Evolutionary conservation across 805 yeast species (phyloP).

Genomic region (Nakazawaea laoshanensis): DNA sequence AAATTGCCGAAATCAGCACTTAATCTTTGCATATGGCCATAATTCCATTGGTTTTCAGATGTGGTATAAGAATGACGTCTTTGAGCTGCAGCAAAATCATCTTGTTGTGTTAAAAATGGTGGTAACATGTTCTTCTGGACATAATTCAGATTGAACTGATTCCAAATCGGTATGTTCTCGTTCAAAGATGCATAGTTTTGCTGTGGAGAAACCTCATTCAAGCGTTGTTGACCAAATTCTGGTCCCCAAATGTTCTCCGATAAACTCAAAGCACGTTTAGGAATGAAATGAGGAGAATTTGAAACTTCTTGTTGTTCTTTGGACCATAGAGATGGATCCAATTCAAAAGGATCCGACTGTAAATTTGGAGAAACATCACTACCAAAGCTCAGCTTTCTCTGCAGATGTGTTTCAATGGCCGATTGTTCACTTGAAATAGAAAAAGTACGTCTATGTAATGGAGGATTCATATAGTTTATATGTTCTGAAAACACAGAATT

Average conservation of each 20-base stretch:
- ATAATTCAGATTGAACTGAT: too few relatives aligned
- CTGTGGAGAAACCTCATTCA: slow-evolving; percentile 6
- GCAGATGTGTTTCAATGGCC: slow-evolving; percentile 6
- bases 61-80: too few relatives aligned
- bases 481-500: slow-evolving; percentile 5
- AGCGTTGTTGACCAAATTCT: slow-evolving; percentile 7
- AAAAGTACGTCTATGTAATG: slow-evolving; percentile 4
- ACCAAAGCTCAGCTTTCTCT: not conserved
- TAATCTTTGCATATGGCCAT: slow-evolving; percentile 6
- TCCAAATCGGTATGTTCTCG: too few relatives aligned
- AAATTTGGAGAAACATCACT: slow-evolving; percentile 7
- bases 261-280: slow-evolving; percentile 16
- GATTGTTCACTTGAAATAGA: slow-evolving; percentile 10
- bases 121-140: too few relatives aligned
- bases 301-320: too few relatives aligned
- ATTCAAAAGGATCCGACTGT: slow-evolving; percentile 7
- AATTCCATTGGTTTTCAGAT: too few relatives aligned
- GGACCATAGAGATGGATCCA: slow-evolving; percentile 10
- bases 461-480: too few relatives aligned
- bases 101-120: too few relatives aligned
- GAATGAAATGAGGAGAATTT: too few relatives aligned
- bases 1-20: slow-evolving; percentile 7
- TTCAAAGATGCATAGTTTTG: not conserved
- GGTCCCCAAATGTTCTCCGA: slow-evolving; percentile 14
- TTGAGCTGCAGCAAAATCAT: too few relatives aligned